Conservation (phyloP, 345 rosid species). For the Gossypium longicalyx region DNA sequence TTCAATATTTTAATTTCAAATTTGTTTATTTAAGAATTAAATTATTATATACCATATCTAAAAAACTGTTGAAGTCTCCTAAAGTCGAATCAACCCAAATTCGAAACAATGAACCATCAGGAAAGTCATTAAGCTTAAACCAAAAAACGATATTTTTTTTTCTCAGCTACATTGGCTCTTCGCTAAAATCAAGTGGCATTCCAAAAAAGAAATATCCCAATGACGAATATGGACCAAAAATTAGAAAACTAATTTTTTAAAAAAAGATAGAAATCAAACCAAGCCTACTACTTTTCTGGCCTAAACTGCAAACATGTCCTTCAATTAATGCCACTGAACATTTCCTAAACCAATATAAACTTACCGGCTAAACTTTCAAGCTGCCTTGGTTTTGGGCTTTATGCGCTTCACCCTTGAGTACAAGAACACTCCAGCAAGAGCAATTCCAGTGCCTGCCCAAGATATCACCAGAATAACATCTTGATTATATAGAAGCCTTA, state of each 20-base stretch:
- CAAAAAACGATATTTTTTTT: not conserved
- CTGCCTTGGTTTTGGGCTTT: conserved; percentile 76
- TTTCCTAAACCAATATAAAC: not conserved
- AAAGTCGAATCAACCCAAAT: too few relatives aligned
- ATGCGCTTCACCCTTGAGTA: conserved; percentile 95
- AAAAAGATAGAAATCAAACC: not conserved
- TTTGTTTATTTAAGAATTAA: too few relatives aligned
- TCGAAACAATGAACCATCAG: not conserved
- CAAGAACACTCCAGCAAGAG: conserved; percentile 89
- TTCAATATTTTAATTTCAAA: too few relatives aligned
- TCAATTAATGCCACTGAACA: not conserved
- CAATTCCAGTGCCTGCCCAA: conserved; percentile 81
- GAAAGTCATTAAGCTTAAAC: not conserved
- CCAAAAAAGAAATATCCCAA: not conserved
- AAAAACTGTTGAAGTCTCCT: too few relatives aligned
- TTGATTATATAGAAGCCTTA: not conserved
- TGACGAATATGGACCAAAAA: not conserved
- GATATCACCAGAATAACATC: conserved; percentile 2
- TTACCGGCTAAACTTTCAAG: conserved; percentile 31
- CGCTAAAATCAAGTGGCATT: not conserved
- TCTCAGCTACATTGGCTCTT: conserved; percentile 9
- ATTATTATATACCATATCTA: too few relatives aligned
- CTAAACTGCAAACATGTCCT: conserved; percentile 20
- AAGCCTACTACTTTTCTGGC: not conserved
- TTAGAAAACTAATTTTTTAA: too few relatives aligned